These are phyloP conservation scores for Sporothrix phasma DNA, from an alignment of 2,329 filamentous ascomycete genomes.

Conservation along the genomic window DNA sequence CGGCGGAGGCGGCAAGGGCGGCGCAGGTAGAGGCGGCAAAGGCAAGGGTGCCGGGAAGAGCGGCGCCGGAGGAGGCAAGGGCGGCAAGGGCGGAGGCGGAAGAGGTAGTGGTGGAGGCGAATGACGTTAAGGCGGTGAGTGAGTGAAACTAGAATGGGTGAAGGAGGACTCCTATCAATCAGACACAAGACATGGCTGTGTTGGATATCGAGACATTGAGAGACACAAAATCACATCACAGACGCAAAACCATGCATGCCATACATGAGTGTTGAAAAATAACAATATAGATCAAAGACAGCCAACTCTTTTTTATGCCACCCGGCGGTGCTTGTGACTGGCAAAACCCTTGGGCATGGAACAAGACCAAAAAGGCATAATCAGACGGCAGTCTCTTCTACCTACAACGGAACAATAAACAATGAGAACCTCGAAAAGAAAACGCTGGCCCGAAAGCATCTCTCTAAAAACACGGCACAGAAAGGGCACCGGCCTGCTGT, in stretches of 20 bases:
- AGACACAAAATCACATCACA: not conserved
- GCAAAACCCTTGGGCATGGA: not conserved
- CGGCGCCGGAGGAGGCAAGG: not conserved
- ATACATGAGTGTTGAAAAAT: not conserved
- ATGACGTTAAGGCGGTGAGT: not conserved
- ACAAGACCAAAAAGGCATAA: not conserved
- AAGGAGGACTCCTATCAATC: too few relatives aligned
- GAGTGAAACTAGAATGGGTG: not conserved
- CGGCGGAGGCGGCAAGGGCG: slow-evolving; percentile 25
- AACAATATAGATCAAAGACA: not conserved
- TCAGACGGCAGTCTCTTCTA: slow-evolving; percentile 6
- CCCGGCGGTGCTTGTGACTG: not conserved
- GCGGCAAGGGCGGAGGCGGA: not conserved
- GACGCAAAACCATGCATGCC: not conserved
- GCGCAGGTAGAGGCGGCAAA: not conserved
- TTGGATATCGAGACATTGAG: too few relatives aligned
- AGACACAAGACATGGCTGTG: not conserved
- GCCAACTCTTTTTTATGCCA: not conserved
- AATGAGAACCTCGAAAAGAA: not conserved
- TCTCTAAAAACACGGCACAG: not conserved
- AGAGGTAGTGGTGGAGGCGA: not conserved
- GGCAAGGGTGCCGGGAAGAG: slow-evolving; percentile 6
- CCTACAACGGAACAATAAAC: not conserved
- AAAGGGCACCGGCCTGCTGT: not conserved
- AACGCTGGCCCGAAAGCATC: slow-evolving; percentile 2